phyloP scores from a whole-genome alignment of 371 early-diverging fungal species.

The Umbelopsis sp. region DNA sequence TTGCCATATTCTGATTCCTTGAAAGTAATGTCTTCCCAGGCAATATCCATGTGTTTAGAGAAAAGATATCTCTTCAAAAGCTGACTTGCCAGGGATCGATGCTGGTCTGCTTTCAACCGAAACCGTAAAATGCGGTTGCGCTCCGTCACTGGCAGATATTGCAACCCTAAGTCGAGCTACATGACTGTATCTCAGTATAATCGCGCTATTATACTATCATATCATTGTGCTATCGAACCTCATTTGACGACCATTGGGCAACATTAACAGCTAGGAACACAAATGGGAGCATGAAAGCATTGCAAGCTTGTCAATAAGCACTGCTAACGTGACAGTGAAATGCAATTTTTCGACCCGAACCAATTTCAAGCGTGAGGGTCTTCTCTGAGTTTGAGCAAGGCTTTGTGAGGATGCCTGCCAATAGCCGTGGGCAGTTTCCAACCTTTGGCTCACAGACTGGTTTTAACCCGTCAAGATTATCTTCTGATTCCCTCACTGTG shows the following conservation, averaged over 20 bases:
- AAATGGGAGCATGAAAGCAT: neutral
- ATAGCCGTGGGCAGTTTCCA: conserved; percentile 12
- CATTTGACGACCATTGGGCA: conserved; percentile 7
- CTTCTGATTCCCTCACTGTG: conserved; percentile 1
- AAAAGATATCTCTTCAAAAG: conserved; percentile 43
- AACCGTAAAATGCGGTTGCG: conserved; percentile 32
- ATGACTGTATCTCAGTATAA: neutral
- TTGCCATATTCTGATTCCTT: conserved; percentile 21
- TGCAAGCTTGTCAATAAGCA: neutral
- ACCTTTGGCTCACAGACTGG: neutral
- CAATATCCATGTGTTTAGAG: conserved; percentile 24
- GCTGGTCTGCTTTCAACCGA: conserved; percentile 37
- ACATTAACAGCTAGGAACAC: conserved; percentile 10
- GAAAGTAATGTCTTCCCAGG: conserved; percentile 33
- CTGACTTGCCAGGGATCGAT: conserved; percentile 37
- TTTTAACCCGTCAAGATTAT: neutral
- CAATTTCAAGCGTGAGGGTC: too few species aligned
- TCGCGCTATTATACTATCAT: neutral
- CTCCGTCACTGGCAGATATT: conserved; percentile 31
- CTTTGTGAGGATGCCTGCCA: conserved; percentile 9
- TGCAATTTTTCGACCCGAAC: too few species aligned
- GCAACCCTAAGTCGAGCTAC: conserved; percentile 40
- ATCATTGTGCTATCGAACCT: neutral
- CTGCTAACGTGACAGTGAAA: neutral
- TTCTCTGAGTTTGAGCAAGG: too few species aligned